Evolutionary conservation across 148 eudicot species (phyloP).

Genomic region (Fallopia convolvulus): DNA sequence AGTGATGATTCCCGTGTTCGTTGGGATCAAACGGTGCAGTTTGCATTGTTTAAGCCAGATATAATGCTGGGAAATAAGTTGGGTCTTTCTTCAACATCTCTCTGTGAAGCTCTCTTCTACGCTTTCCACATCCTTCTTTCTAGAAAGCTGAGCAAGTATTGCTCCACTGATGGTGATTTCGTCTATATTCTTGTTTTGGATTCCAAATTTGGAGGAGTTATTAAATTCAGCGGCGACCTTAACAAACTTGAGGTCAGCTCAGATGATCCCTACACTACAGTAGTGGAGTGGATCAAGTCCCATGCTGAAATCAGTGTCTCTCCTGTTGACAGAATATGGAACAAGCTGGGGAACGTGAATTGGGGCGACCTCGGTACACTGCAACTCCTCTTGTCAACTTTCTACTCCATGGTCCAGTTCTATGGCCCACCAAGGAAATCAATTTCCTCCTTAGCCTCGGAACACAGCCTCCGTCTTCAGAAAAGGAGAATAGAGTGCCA

Average conservation of each 20-base stretch:
- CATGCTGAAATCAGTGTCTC: conserved; percentile 57
- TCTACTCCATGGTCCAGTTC: conserved; percentile 53
- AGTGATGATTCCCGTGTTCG: conserved; percentile 29
- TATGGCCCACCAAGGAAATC: conserved; percentile 63
- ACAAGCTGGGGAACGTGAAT: conserved; percentile 71
- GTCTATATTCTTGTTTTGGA: conserved; percentile 57
- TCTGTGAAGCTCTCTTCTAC: conserved; percentile 73
- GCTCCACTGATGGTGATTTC: conserved; percentile 23
- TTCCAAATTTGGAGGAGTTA: conserved; percentile 66
- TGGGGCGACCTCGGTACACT: conserved; percentile 73
- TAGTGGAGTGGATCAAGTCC: conserved; percentile 56
- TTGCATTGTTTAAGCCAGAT: conserved; percentile 52
- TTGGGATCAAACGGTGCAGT: conserved; percentile 66
- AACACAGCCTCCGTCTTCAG: conserved; percentile 69
- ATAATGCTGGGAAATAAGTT: conserved; percentile 47
- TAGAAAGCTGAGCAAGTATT: conserved; percentile 45
- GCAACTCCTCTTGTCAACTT: conserved; percentile 59
- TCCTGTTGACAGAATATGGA: conserved; percentile 66
- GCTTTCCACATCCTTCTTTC: conserved; percentile 62
- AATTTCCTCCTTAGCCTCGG: conserved; percentile 55
- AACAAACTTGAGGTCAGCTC: conserved; percentile 45
- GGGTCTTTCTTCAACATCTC: conserved; percentile 39
- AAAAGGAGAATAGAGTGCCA: conserved; percentile 52
- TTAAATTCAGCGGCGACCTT: conserved; percentile 58
- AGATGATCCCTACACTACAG: conserved; percentile 41